Base-by-base conservation (phyloP, 305 asterid species). In the Fraxinus nigra region DNA sequence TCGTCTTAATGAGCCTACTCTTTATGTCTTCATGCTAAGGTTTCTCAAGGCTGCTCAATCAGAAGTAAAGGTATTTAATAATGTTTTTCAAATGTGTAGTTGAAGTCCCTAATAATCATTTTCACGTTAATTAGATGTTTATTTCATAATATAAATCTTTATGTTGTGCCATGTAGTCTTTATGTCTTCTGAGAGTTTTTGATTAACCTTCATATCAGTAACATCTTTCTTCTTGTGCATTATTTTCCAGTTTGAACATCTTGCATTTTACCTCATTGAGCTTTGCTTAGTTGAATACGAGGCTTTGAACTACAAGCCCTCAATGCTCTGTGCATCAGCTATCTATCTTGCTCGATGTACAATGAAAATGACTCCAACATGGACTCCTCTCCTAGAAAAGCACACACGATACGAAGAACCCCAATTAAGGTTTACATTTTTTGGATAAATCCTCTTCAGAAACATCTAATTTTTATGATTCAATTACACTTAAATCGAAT, bases 11-110 rank as follows among this genome's bases (percentile, higher is more conserved):
- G 91, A 90, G 88, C 97, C 99, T 72, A 94, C 98, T 78, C 91
- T 92, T 51, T 95, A 94, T 78, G 99, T 95, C 85, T 95, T 94
- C 91, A 94, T 96, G 99, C 90, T 96, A 82, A 87, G 97, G 89
- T 92, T 96, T 86, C 91, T 94, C 81, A 96, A 87, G 92, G 99
- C 98, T 83, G 93, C 97, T 85, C 95, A 92, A 85, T 89, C 94
- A 65, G 89, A 90, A 16, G 40, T 18, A 28, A 69, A 69, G 75
- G 75, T 70, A 28, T 56, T 2, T 18, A 56, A 8, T 56, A 70
- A 34, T 70, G 70, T 18, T 37, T n/a, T 74, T 2, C 30, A 22
- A 61, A 61, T 20, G 70, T 61, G 5, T 7, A 63, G 30, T 22
- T 63, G 72, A 56, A 6, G 22, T 18, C 67, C 67, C 3, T 56